Base-by-base conservation (phyloP, 2,329 filamentous ascomycete species). In the Dichotomopilus funicola region DNA sequence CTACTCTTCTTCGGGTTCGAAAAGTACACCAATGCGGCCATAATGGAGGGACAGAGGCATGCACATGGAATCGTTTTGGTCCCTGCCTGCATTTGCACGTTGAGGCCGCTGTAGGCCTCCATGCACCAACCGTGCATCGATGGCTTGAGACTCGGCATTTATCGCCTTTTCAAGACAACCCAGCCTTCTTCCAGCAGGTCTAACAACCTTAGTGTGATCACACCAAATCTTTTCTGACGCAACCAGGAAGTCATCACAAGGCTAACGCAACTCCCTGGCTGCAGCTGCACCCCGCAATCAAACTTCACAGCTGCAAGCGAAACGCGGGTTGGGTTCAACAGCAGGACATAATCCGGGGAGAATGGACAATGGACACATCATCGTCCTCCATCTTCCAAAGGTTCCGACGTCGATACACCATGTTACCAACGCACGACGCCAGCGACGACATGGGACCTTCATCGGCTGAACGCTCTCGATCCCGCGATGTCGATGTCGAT, bases 361-460 rank as follows among this genome's bases (percentile, higher is more conserved):
- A 37, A 50, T 50, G 38, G 48, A 42, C 38, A 37, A 50, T 50
- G 38, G 48, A 42, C 38, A 34, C 37, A 50, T 50, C 38, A 42
- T 37, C 33, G 38, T 31, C 31, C 19, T 50, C 48, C 48, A 43
- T 50, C 48, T 50, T 50, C 48, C 38, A 50, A 50, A 42, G 48
- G 37, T 43, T 50, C 48, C 38, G 48, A 37, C 31, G 40, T 5
- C 53, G 46, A 46, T 55, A 55, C 33, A 55, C 53, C 47, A 55
- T 55, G 47, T 38, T 55, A 42, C 45, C 47, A 50, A 44, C 50
- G 35, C 40, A 55, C 46, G 47, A 55, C 36, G 46, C 35, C 35
- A 46, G 44, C 5, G 44, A 35, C 51, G 44, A 49, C 43, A 54
- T 46, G 7, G 34, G 50, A 52, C 49, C 49, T 31, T 12, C 46